Base-by-base conservation (phyloP, 2,329 filamentous ascomycete genomes). In the Claviceps cyperi region DNA sequence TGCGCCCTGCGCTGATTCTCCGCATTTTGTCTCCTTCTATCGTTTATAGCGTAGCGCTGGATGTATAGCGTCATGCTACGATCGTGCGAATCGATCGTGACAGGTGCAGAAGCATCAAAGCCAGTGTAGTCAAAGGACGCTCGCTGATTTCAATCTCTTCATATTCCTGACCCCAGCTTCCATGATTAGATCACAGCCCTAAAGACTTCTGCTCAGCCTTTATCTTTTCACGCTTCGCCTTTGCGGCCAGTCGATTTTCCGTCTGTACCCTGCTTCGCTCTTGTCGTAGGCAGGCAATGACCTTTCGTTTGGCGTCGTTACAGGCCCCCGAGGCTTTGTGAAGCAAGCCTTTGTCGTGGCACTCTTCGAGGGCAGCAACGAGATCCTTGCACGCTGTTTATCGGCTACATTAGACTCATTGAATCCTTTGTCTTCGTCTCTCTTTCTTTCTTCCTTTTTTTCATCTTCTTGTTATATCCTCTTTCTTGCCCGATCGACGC, bases 291-390 rank as follows among this genome's bases (percentile, higher is more conserved):
- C 92, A 98, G 62, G 80, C 77, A 68, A 86, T 92, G 59, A 98
- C 86, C 51, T 87, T 74, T 41, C 80, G 75, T 68, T 98, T 98
- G 54, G 84, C 78, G 40, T 83, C 77, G 66, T 88, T 97, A 77
- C 92, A 98, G 73, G 85, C 87, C 51, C 92, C 92, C 54, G 87
- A 71, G 1, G 86, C 82, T 69, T 95, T 96, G 79, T 86, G 90
- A 51, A 98, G 69, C 69, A 98, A 98, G 50, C 92, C 92, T 52
- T 78, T 78, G 35, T 86, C 85, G 64, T 98, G 92, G 71, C 92
- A 98, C 72, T 96, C 88, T 62, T 97, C 92, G 58, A 98, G 86
- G 46, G 86, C 85, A 47, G 75, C 83, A 81, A 97, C 95, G 65
- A 98, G 80, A 58, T 94, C 89, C 67, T 91, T 87, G 77, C 92